These are phyloP conservation scores for Leptodermis oblonga DNA, from an alignment of 257 asterid species.

Conservation along the genomic window DNA sequence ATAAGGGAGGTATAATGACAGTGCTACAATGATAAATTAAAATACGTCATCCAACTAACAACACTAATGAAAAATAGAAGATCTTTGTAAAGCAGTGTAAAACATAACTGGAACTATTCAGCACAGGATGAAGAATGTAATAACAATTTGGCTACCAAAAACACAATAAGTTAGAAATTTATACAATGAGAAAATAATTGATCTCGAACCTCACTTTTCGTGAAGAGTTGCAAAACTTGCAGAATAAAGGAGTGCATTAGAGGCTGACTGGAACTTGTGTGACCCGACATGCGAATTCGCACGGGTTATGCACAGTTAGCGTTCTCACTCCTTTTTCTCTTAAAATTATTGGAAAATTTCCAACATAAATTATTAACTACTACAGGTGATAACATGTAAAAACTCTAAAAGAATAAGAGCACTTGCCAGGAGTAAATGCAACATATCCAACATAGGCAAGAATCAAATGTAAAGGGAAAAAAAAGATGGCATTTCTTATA, in stretches of 20 bases:
- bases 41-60: neutral
- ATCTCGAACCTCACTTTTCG: too few species aligned
- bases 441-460: neutral
- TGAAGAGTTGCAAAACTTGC: too few species aligned
- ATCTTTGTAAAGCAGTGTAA: neutral
- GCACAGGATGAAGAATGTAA: neutral
- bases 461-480: too few species aligned
- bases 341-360: too few species aligned
- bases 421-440: neutral
- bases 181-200: neutral
- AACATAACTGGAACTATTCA: neutral
- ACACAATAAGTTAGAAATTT: neutral
- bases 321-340: too few species aligned
- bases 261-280: too few species aligned
- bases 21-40: constrained; percentile 5
- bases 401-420: neutral
- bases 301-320: too few species aligned
- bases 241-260: too few species aligned
- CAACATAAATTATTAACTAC: too few species aligned
- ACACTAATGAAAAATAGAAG: neutral
- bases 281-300: too few species aligned
- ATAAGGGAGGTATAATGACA: too few species aligned
- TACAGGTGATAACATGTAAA: neutral
- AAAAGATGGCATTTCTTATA: constrained; percentile 41
- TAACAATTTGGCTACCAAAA: neutral